Evolutionary conservation across 345 rosid species (phyloP).

Genomic region (Limnanthes douglasii): DNA sequence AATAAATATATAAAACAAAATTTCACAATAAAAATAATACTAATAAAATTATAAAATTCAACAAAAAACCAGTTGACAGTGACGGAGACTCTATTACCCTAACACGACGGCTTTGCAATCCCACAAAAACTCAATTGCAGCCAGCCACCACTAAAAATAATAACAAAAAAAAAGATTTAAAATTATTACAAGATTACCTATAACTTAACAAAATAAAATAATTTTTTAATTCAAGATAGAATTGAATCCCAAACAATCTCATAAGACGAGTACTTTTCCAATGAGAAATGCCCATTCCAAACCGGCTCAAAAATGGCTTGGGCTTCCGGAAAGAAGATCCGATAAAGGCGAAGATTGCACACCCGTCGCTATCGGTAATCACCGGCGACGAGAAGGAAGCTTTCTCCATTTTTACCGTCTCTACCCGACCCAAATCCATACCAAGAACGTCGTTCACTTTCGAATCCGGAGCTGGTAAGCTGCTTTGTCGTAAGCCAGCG

Average conservation of each 20-base stretch:
- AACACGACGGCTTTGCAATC: neutral
- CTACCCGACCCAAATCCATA: slow-evolving; percentile 9
- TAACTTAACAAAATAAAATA: neutral
- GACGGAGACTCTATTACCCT: no score
- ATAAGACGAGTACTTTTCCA: slow-evolving; percentile 66
- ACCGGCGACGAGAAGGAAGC: slow-evolving; percentile 13
- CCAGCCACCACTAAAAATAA: neutral
- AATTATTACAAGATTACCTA: neutral
- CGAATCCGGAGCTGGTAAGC: slow-evolving; percentile 65
- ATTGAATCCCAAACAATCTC: slow-evolving; percentile 88
- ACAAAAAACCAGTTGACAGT: no score
- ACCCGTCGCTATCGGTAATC: slow-evolving; percentile 35
- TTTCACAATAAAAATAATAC: no score
- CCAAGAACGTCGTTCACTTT: neutral
- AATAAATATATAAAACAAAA: no score
- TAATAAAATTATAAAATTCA: no score
- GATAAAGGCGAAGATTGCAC: slow-evolving; percentile 26
- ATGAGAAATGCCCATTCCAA: slow-evolving; percentile 49
- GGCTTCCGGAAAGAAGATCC: slow-evolving; percentile 23
- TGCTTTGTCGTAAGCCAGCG: slow-evolving; percentile 80
- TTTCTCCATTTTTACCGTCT: slow-evolving; percentile 16
- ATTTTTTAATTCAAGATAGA: slow-evolving; percentile 12
- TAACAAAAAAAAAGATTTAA: neutral
- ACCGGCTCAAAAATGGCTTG: slow-evolving; percentile 15
- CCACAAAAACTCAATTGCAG: neutral